Percentiles rank a stretch among this genome's conserved stretches.
Conservation (phyloP, 306 rosid species). For the Pachyrhizus erosus region DNA sequence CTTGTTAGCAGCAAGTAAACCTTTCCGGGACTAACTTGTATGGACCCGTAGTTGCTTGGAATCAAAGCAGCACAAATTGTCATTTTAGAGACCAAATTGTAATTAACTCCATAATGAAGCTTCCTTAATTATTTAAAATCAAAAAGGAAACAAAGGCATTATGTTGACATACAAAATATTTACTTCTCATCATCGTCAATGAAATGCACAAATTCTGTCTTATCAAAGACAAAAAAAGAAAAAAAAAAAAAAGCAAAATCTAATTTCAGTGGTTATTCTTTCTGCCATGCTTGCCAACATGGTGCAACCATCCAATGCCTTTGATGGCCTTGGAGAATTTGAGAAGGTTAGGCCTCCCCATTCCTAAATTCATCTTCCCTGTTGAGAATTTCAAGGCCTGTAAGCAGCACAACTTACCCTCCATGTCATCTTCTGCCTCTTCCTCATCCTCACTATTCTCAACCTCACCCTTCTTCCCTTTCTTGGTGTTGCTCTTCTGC, state of each 20-base stretch:
- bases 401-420: conserved; percentile 74
- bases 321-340: conserved; percentile 88
- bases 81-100: neutral
- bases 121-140: neutral
- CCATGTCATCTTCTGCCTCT: conserved; percentile 51
- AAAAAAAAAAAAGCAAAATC: neutral
- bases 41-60: neutral
- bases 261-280: conserved; percentile 59
- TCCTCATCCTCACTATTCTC: conserved; percentile 49
- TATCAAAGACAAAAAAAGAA: conserved; percentile 32
- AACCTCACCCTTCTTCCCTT: conserved; percentile 56
- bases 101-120: neutral
- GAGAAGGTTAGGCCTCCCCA: conserved; percentile 79
- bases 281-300: conserved; percentile 67
- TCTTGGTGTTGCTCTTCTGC: conserved; percentile 54
- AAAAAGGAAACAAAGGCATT: neutral
- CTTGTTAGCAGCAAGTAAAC: neutral
- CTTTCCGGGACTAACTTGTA: neutral
- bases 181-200: conserved; percentile 44
- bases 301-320: conserved; percentile 82
- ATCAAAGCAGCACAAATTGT: neutral
- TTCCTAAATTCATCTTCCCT: conserved; percentile 87
- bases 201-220: conserved; percentile 49
- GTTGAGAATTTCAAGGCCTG: conserved; percentile 90
- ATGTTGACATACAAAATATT: conserved; percentile 54